Evolutionary conservation across 1,139 yeast species (phyloP).

Genomic region (Sugiyamaella grinbergsii): DNA sequence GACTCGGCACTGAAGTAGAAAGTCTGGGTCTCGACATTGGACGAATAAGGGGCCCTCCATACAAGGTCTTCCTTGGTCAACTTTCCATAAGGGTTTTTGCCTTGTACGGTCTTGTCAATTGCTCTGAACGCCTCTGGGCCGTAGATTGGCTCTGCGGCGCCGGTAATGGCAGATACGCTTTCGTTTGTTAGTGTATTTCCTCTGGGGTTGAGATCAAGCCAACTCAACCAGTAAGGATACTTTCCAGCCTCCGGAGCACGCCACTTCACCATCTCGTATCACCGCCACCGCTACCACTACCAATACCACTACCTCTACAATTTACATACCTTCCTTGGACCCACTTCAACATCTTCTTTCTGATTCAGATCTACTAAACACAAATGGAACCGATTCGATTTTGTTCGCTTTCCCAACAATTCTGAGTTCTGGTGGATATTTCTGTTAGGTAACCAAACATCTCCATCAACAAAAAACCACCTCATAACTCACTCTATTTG

Average conservation of each 20-base stretch:
- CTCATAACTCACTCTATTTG: no score
- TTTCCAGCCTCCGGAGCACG: conserved; percentile 11
- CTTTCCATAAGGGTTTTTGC: conserved; percentile 55
- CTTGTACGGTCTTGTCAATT: conserved; percentile 63
- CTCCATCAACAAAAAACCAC: no score
- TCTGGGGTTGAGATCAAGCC: not conserved
- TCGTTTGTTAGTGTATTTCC: not conserved
- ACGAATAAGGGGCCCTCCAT: conserved; percentile 74
- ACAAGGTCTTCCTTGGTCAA: conserved; percentile 66
- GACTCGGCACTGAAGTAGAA: conserved; percentile 74
- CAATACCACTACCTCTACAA: no score
- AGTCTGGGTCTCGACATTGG: conserved; percentile 94
- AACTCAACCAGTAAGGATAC: no score
- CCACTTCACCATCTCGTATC: no score
- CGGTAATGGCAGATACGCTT: conserved; percentile 83
- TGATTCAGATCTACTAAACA: no score
- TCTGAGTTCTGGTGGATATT: no score
- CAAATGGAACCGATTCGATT: no score
- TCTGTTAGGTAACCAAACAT: no score
- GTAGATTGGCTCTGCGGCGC: conserved; percentile 95
- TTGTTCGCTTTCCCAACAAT: no score
- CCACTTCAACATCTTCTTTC: conserved; percentile 81
- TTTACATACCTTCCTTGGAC: conserved; percentile 62
- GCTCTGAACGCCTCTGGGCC: conserved; percentile 91
- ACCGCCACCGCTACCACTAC: no score